Percentiles rank a stretch among this genome's conserved stretches.
Evolutionary conservation across 108 stramenopile species (phyloP).

Genomic region (Nannochloropsis gaditana): DNA sequence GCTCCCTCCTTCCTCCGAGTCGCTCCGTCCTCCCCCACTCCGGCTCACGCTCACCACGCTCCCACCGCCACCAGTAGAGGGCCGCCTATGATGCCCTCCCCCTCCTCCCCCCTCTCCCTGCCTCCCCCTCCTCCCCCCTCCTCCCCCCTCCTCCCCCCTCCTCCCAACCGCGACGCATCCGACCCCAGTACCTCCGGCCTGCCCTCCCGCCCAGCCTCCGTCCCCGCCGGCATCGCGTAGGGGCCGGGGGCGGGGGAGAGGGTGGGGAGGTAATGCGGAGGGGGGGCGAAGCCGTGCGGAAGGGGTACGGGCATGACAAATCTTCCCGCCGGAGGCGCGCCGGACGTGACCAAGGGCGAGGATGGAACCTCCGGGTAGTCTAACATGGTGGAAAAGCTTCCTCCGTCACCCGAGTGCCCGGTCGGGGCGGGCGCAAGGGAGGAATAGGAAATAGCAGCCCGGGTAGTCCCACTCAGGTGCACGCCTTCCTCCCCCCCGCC

Average conservation of each 20-base stretch:
- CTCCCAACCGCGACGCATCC: not conserved
- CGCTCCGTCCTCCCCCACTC: not conserved
- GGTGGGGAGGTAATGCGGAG: not conserved
- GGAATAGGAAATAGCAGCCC: too few relatives aligned
- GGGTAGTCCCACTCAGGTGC: not conserved
- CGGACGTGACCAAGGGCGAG: too few relatives aligned
- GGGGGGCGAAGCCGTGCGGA: not conserved
- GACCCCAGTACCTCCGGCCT: not conserved
- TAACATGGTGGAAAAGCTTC: too few relatives aligned
- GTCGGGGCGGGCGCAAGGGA: too few relatives aligned
- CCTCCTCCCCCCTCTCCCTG: not conserved
- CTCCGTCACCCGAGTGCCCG: too few relatives aligned
- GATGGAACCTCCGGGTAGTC: not conserved
- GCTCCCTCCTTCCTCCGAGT: not conserved
- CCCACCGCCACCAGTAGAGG: not conserved
- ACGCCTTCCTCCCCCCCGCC: not conserved
- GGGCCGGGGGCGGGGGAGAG: not conserved
- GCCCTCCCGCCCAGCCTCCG: not conserved
- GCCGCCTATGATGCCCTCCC: not conserved
- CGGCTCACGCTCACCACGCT: not conserved
- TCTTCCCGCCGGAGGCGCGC: not conserved
- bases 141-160: not conserved
- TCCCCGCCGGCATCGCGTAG: not conserved
- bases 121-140: not conserved
- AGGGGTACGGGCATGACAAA: not conserved